phyloP scores from a whole-genome alignment of 768 basidiomycete genomes.

The Hygrocybe coccinea region DNA sequence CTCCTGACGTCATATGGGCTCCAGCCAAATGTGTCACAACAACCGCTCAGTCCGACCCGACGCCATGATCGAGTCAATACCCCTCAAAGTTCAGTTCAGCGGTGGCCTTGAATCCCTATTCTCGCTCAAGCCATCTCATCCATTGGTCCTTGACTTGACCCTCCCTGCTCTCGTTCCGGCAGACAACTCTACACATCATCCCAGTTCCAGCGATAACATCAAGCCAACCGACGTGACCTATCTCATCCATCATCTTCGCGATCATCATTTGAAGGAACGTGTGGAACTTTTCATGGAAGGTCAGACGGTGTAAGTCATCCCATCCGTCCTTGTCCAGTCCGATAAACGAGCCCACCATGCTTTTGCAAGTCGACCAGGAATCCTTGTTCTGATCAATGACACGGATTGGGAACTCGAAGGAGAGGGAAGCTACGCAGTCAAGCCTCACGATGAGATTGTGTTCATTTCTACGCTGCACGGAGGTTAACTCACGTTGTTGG shows the following conservation, averaged over 20 bases:
- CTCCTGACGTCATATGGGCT: not conserved
- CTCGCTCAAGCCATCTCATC: slow-evolving; percentile 58
- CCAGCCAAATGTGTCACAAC: not conserved
- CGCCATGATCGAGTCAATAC: slow-evolving; percentile 12
- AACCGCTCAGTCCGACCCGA: not conserved
- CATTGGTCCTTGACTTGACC: slow-evolving; percentile 28
- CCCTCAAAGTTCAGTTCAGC: slow-evolving; percentile 68
- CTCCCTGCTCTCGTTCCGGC: slow-evolving; percentile 46
- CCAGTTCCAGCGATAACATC: slow-evolving; percentile 12
- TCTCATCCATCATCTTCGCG: slow-evolving; percentile 73
- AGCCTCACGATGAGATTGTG: slow-evolving; percentile 82
- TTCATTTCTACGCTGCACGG: slow-evolving; percentile 97
- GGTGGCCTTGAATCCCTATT: slow-evolving; percentile 88
- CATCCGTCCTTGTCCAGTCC: not conserved
- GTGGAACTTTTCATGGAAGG: slow-evolving; percentile 87
- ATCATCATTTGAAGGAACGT: slow-evolving; percentile 75
- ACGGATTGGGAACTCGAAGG: slow-evolving; percentile 98
- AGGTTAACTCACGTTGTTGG: slow-evolving; percentile 56
- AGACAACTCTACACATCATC: slow-evolving; percentile 37
- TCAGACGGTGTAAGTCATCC: slow-evolving; percentile 67
- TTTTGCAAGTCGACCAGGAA: slow-evolving; percentile 83
- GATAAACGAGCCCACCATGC: not conserved
- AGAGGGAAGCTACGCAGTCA: slow-evolving; percentile 77
- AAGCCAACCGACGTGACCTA: slow-evolving; percentile 62
- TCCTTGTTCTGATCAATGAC: slow-evolving; percentile 94